A percentile compares a stretch with the other conserved stretches of the same genome.
Evolutionary conservation across 768 basidiomycete species (phyloP).

Genomic region (Inosperma sp.): DNA sequence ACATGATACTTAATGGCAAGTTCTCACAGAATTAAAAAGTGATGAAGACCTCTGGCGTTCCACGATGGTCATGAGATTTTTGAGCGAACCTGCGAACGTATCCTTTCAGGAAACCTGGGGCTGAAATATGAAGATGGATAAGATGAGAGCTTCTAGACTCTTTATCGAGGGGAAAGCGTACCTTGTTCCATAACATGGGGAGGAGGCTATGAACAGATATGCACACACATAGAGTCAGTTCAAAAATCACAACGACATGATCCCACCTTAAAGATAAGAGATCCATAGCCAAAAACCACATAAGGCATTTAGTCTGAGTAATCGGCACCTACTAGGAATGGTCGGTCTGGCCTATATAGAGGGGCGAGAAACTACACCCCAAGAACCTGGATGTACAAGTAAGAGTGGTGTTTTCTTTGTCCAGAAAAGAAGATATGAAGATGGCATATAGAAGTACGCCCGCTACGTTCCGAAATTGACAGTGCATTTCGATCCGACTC

Average conservation of each 20-base stretch:
- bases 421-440: no score
- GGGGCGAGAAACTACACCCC: no score
- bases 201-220: constrained; percentile 53
- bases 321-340: background rate
- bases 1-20: background rate
- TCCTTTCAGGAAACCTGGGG: constrained; percentile 82
- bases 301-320: constrained; percentile 33
- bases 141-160: background rate
- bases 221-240: background rate
- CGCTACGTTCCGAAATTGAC: no score
- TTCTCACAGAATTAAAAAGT: background rate
- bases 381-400: no score
- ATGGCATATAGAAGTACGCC: no score
- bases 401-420: no score
- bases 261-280: constrained; percentile 83
- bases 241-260: background rate
- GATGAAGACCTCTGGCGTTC: constrained; percentile 67
- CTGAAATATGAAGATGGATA: constrained; percentile 28
- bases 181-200: constrained; percentile 72
- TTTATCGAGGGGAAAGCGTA: constrained; percentile 20
- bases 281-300: constrained; percentile 89
- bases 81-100: constrained; percentile 90
- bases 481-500: no score
- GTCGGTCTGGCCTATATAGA: no score
- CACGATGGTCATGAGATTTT: constrained; percentile 88